Conservation (phyloP, 2,329 filamentous ascomycete species). For the Scopulariopsis brevicaulis region DNA sequence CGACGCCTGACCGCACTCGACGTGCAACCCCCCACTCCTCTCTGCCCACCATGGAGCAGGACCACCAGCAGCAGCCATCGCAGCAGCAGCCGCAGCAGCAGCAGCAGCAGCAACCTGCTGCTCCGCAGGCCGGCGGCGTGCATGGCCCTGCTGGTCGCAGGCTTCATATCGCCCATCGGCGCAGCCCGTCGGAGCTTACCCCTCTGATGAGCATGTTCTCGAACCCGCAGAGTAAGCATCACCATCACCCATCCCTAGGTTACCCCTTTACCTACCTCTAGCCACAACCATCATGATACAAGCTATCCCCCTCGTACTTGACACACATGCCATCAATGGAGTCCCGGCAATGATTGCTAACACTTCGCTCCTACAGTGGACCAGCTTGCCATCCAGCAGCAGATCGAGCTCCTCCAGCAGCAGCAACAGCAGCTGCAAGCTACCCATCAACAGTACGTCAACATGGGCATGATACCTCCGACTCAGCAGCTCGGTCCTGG, state of each 20-base stretch:
- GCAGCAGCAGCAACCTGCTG: slow-evolving; percentile 36
- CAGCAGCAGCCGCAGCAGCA: slow-evolving; percentile 29
- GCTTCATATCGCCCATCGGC: slow-evolving; percentile 92
- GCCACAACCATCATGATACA: background rate
- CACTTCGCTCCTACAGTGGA: slow-evolving; percentile 55
- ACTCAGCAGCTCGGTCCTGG: slow-evolving; percentile 64
- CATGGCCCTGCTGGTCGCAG: slow-evolving; percentile 74
- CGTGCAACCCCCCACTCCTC: slow-evolving; percentile 28
- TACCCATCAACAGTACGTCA: slow-evolving; percentile 94
- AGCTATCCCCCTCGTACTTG: background rate
- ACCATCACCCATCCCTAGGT: slow-evolving; percentile 11
- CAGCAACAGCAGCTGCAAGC: slow-evolving; percentile 97
- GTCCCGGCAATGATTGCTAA: slow-evolving; percentile 1
- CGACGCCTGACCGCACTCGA: slow-evolving; percentile 19
- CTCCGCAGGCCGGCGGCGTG: slow-evolving; percentile 42
- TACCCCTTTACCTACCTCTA: background rate
- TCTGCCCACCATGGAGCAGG: slow-evolving; percentile 47
- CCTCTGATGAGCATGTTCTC: slow-evolving; percentile 90
- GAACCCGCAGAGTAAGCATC: slow-evolving; percentile 51
- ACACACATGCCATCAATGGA: background rate
- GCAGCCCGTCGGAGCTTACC: slow-evolving; percentile 94
- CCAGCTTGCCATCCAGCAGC: slow-evolving; percentile 93
- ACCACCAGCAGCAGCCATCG: slow-evolving; percentile 17
- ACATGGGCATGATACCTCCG: slow-evolving; percentile 87
- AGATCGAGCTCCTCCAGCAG: slow-evolving; percentile 93